Conservation (phyloP, 1,139 yeast genomes). For the Blastobotrys proliferans region DNA sequence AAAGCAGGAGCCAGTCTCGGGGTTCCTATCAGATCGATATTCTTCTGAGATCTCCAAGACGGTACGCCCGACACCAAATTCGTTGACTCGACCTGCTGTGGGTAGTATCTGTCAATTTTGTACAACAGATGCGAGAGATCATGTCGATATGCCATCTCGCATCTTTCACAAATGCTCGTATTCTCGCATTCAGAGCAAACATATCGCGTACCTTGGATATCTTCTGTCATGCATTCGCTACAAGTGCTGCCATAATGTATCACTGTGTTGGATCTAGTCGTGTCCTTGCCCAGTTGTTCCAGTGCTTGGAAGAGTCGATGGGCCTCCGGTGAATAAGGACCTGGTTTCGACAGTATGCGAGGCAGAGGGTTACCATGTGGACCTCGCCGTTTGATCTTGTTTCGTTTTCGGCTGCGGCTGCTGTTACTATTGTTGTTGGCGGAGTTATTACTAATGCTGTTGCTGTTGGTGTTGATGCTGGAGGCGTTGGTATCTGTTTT, state of each 20-base stretch:
- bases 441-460: no score
- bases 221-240: background rate
- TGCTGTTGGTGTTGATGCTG: no score
- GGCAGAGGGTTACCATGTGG: conserved; percentile 2
- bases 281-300: conserved; percentile 13
- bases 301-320: conserved; percentile 14
- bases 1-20: background rate
- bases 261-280: conserved; percentile 7
- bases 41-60: conserved; percentile 18
- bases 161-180: conserved; percentile 19
- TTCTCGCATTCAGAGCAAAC: conserved; percentile 21
- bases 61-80: background rate
- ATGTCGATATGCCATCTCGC: conserved; percentile 23
- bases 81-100: conserved; percentile 8
- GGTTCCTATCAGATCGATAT: background rate
- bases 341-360: background rate
- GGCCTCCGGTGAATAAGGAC: conserved; percentile 11
- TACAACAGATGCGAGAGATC: conserved; percentile 22
- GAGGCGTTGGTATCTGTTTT: no score
- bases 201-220: conserved; percentile 19
- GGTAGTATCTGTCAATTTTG: conserved; percentile 18
- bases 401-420: background rate
- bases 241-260: conserved; percentile 6
- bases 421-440: background rate
- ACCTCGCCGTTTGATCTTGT: no score